Evolutionary conservation across 2,329 filamentous ascomycete species (phyloP), one percentile per base, ranked within the genome.

Genomic region (Didymella sp.): DNA sequence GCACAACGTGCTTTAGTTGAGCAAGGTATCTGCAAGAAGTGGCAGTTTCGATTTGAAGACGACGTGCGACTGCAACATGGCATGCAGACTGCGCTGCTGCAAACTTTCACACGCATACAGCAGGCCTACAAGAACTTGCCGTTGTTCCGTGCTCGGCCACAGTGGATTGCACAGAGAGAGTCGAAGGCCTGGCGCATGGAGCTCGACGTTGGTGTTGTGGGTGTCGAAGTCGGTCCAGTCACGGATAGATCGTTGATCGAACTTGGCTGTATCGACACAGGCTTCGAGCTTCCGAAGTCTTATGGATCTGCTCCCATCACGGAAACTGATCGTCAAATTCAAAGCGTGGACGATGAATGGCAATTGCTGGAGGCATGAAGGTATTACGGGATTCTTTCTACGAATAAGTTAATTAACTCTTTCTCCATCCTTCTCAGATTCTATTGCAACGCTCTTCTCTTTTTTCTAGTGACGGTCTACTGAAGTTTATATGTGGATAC

Each of bases 181-280:
- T 43, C 42, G 19, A 62, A 60, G 4, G 40, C 43, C 7, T 68
- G 61, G 61, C 25, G 57, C 3, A 33, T 69, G 13, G 52, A 63
- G 30, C 40, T 69, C 4, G 58, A 65, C 15, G 52, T 60, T 2
- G 60, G 53, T 1, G 25, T 56, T 15, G 46, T 43, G 3, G 50
- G 46, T 7, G 30, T 59, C 8, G 40, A 52, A 22, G 44, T 54
- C 4, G 42, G 55, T 11, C 25, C 30, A 12, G 40, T 30, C 8
- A 19, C 24, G 4, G 48, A 61, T 27, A 15, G 19, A 11, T 58
- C 41, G 4, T 35, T 51, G n/a, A 37, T 52, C 52, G 56, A 42
- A 25, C 44, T 33, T 3, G 24, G 28, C 30, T 11, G 15, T 5
- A 27, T 51, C 48, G 27, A 40, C 19, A 35, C 51, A 33, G 19